Evolutionary conservation across 2,329 filamentous ascomycete species (phyloP).

Genomic region (Penicillium palitans): DNA sequence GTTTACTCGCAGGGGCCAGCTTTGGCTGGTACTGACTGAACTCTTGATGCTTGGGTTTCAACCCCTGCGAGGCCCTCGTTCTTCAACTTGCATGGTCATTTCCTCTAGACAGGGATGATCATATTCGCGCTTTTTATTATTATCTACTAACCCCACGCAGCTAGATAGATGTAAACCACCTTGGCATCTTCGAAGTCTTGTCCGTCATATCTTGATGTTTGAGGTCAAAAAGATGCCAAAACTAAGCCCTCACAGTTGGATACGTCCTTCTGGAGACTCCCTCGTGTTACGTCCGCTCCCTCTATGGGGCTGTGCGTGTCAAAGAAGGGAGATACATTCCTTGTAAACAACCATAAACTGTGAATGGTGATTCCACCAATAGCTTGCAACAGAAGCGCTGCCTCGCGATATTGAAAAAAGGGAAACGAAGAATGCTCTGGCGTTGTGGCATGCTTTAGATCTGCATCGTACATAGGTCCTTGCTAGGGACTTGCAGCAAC

Average conservation of each 20-base stretch:
- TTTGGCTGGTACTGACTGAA: neutral
- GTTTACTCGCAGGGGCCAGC: neutral
- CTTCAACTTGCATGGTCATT: neutral
- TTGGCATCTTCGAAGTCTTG: constrained; percentile 49
- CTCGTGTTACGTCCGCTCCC: constrained; percentile 47
- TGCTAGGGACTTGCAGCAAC: neutral
- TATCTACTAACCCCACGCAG: neutral
- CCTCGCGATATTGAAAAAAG: neutral
- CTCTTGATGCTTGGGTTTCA: constrained; percentile 3
- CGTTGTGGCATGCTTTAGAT: neutral
- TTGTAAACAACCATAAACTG: neutral
- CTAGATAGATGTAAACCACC: constrained; percentile 6
- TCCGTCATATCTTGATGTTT: constrained; percentile 44
- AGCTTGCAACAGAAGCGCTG: neutral
- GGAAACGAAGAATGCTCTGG: neutral
- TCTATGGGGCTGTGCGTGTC: constrained; percentile 44
- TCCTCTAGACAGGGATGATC: constrained; percentile 5
- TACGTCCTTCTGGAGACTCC: constrained; percentile 35
- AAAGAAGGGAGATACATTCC: constrained; percentile 48
- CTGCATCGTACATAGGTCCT: neutral
- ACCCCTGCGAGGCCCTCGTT: neutral
- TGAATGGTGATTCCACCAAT: neutral
- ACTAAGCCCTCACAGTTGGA: constrained; percentile 34
- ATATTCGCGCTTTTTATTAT: neutral
- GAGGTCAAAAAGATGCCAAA: constrained; percentile 50